Conservation (phyloP, 140 eudicot species). For the Stevia rebaudiana region DNA sequence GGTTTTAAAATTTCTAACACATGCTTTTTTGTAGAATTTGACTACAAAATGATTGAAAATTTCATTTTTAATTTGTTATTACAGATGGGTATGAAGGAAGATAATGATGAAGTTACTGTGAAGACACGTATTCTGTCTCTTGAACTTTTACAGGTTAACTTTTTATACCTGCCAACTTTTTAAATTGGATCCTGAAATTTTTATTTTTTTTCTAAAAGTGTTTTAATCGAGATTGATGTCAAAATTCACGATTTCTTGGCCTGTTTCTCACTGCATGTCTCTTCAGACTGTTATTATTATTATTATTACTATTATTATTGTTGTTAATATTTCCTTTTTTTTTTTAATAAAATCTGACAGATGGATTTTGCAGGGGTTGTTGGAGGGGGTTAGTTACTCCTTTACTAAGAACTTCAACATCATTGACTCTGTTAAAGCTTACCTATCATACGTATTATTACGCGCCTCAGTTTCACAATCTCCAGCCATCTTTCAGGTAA, state of each 20-base stretch:
- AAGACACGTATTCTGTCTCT: conserved; percentile 91
- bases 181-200: neutral
- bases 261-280: too few species aligned
- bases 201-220: neutral
- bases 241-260: neutral
- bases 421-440: conserved; percentile 90
- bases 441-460: conserved; percentile 80
- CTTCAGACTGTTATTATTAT: too few species aligned
- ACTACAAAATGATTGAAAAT: conserved; percentile 12
- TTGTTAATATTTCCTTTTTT: too few species aligned
- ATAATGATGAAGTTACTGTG: conserved; percentile 83
- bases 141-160: conserved; percentile 88
- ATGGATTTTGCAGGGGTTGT: conserved; percentile 61
- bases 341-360: neutral
- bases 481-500: conserved; percentile 81
- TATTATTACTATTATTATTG: too few species aligned
- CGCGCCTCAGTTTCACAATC: conserved; percentile 89
- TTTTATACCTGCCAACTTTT: neutral
- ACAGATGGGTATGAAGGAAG: conserved; percentile 99
- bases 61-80: conserved; percentile 26
- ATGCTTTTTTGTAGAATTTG: conserved; percentile 3
- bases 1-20: conserved; percentile 38
- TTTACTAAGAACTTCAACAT: conserved; percentile 81
- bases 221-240: conserved; percentile 5
- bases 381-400: conserved; percentile 83